These are phyloP conservation scores for Colletotrichum sp. DNA, from an alignment of 2,329 filamentous ascomycete species.

Conservation along the genomic window DNA sequence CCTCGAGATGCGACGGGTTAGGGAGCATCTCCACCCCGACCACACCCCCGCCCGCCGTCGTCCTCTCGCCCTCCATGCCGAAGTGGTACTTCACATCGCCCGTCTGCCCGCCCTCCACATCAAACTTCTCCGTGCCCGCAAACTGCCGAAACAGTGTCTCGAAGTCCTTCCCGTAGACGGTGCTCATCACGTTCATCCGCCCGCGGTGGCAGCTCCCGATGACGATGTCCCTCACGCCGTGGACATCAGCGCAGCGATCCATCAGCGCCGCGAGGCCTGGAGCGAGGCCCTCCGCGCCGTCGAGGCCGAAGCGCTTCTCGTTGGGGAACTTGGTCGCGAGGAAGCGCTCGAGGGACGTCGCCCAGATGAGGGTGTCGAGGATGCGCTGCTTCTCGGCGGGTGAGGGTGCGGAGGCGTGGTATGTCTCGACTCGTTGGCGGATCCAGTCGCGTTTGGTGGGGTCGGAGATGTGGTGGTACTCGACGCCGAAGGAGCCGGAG, in stretches of 20 bases:
- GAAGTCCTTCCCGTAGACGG: constrained; percentile 98
- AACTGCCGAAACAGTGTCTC: constrained; percentile 99
- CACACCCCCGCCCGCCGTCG: constrained; percentile 95
- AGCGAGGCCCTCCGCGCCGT: constrained; percentile 95
- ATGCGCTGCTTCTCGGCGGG: constrained; percentile 98
- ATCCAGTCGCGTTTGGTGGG: constrained; percentile 98
- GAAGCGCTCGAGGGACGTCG: constrained; percentile 95
- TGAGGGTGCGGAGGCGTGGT: constrained; percentile 92
- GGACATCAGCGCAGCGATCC: constrained; percentile 89
- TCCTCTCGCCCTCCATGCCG: constrained; percentile 99
- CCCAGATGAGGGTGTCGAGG: constrained; percentile 96
- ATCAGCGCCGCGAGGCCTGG: constrained; percentile 99
- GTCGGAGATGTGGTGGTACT: constrained; percentile 98
- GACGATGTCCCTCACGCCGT: constrained; percentile 97
- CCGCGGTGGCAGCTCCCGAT: constrained; percentile 99
- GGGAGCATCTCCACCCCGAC: constrained; percentile 97
- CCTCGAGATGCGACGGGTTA: constrained; percentile 97
- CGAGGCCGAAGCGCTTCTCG: constrained; percentile 98
- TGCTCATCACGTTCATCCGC: constrained; percentile 94
- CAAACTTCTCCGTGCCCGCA: constrained; percentile 81
- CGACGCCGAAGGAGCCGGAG: constrained; percentile 92
- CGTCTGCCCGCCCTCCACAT: constrained; percentile 79
- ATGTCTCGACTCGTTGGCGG: constrained; percentile 90
- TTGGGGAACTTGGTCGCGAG: constrained; percentile 97
- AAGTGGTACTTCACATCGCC: constrained; percentile 99